Evolutionary conservation across 176 grass and related monocot species (phyloP), one percentile per base, ranked within the genome.

Genomic region (Oryza meyeriana): DNA sequence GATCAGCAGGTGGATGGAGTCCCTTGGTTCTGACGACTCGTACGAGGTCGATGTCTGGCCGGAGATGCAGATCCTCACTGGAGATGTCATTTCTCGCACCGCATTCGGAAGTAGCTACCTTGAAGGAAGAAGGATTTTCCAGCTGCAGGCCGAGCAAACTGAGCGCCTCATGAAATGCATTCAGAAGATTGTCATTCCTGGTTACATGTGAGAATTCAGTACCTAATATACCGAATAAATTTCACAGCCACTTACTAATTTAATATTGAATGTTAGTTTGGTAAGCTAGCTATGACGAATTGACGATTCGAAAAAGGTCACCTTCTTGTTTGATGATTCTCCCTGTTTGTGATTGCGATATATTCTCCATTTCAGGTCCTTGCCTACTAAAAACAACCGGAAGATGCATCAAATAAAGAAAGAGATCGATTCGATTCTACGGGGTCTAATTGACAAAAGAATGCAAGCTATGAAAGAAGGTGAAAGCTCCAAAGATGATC

Each of bases 61-160:
- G 4, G 85, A 93, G 59, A 59, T 93, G n/a, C 85, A 90, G 64
- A 93, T 62, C 33, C 86, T 93, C 12, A 90, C 88, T 4, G 88
- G 83, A 82, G 90, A 92, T 30, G 90, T 86, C 48, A 92, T 92
- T 72, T 92, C 90, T 24, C 77, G 82, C 27, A 82, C 86, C 8
- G 86, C 90, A 65, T 92, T 92, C 61, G 79, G 90, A 45, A 83
- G 90, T 72, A 89, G 47, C 72, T 83, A 71, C 36, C 47, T 85
- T 18, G 83, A 92, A 82, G 90, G 86, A 40, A 78, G 83, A 77
- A 84, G 75, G 36, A 86, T 92, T 70, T 89, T 92, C 50, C 61
- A 79, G 61, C 90, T 92, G 31, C 90, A 89, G 48, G 61, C 22
- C 3, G 86, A 89, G 82, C 77, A 80, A 79, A 25, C 71, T 58